Percentiles rank a stretch among this genome's conserved stretches.
phyloP scores from a whole-genome alignment of 805 yeast species.

The Yarrowia sp. region DNA sequence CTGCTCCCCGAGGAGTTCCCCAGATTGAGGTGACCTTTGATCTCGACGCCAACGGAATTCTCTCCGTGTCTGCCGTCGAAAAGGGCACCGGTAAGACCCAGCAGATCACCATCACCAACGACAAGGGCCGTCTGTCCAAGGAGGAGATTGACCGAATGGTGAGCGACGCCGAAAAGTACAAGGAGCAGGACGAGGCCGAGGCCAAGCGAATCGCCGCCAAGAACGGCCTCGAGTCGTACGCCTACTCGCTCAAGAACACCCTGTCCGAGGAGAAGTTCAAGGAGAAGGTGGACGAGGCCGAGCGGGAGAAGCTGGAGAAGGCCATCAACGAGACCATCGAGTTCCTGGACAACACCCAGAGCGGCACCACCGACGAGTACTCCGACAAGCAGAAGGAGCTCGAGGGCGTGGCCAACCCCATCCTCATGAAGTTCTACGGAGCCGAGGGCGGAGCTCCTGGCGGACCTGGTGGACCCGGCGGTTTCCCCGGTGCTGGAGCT shows the following conservation, averaged over 20 bases:
- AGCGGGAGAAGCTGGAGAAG: slow-evolving; percentile 29
- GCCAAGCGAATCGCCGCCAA: slow-evolving; percentile 90
- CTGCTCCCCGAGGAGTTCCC: slow-evolving; percentile 87
- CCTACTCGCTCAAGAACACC: slow-evolving; percentile 89
- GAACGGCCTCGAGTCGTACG: slow-evolving; percentile 94
- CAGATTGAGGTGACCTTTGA: slow-evolving; percentile 27
- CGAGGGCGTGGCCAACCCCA: slow-evolving; percentile 26
- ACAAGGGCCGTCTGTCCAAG: slow-evolving; percentile 31
- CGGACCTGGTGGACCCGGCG: not conserved
- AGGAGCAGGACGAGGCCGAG: slow-evolving; percentile 96
- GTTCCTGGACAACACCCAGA: slow-evolving; percentile 29
- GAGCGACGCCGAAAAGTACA: slow-evolving; percentile 95
- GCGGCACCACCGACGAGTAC: slow-evolving; percentile 22
- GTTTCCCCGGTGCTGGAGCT: slow-evolving; percentile 20
- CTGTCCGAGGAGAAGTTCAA: slow-evolving; percentile 42
- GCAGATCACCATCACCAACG: slow-evolving; percentile 64
- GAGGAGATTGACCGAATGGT: slow-evolving; percentile 80
- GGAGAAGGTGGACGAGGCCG: slow-evolving; percentile 29
- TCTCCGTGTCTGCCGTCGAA: slow-evolving; percentile 94
- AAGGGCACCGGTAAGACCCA: slow-evolving; percentile 98
- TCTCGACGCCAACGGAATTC: slow-evolving; percentile 86
- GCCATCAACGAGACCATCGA: slow-evolving; percentile 32
- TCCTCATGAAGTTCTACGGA: slow-evolving; percentile 26
- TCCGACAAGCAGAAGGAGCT: slow-evolving; percentile 35
- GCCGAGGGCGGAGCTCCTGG: slow-evolving; percentile 30